Evolutionary conservation across 1,139 yeast species (phyloP).

Genomic region (Groenewaldozyma auringiensis): DNA sequence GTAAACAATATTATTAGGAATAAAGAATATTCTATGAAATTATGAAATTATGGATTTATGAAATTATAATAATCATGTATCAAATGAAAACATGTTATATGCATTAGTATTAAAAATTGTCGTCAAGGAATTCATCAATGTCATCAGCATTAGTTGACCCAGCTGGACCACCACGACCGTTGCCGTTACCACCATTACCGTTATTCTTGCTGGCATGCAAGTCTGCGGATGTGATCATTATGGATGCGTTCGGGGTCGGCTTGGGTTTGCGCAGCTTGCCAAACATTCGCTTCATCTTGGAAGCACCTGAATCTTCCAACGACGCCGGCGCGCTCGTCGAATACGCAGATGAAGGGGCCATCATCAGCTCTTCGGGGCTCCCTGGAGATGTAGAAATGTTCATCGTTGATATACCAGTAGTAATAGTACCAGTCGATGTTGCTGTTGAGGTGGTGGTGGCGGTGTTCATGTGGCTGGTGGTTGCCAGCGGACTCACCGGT

Average conservation of each 20-base stretch:
- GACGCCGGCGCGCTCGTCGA: conserved; percentile 7
- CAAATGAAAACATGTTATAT: too few species aligned
- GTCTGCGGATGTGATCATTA: conserved; percentile 25
- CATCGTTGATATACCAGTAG: neutral
- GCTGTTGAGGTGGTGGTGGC: too few species aligned
- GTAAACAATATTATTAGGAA: too few species aligned
- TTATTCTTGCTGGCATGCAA: conserved; percentile 1
- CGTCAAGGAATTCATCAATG: neutral
- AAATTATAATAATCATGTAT: too few species aligned
- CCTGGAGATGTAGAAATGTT: neutral
- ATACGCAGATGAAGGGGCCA: neutral
- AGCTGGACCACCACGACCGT: too few species aligned
- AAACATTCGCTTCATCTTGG: conserved; percentile 22
- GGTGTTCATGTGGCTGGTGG: neutral
- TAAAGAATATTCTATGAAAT: too few species aligned
- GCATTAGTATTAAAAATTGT: neutral
- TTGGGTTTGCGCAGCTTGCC: conserved; percentile 22
- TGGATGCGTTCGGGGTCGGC: conserved; percentile 17
- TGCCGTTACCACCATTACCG: neutral
- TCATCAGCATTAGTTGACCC: too few species aligned
- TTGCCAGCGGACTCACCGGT: neutral
- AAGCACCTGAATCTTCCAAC: conserved; percentile 6
- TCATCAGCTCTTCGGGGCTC: neutral
- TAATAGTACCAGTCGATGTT: neutral
- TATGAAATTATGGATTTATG: too few species aligned